phyloP scores from a whole-genome alignment of 805 yeast species.

The Starmerella ratchasimensis region DNA sequence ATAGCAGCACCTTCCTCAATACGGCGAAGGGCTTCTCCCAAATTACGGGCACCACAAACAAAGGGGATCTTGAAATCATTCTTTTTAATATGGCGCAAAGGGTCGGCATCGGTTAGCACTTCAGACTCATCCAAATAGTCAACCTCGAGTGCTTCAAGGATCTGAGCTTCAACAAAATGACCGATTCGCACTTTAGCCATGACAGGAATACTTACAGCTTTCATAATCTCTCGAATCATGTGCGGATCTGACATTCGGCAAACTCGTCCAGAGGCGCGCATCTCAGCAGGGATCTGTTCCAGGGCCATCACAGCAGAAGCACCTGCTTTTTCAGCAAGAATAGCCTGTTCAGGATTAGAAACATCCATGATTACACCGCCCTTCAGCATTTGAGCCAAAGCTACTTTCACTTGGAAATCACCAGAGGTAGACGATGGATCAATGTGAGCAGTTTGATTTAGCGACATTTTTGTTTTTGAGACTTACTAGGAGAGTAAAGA shows the following conservation, averaged over 20 bases:
- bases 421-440: neutral
- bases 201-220: slow-evolving; percentile 39
- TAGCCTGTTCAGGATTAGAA: slow-evolving; percentile 66
- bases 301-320: slow-evolving; percentile 86
- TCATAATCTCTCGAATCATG: slow-evolving; percentile 63
- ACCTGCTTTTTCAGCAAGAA: slow-evolving; percentile 68
- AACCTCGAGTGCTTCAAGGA: slow-evolving; percentile 53
- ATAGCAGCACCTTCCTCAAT: slow-evolving; percentile 74
- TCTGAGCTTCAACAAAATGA: slow-evolving; percentile 69
- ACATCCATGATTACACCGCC: slow-evolving; percentile 43
- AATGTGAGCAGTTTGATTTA: slow-evolving; percentile 1
- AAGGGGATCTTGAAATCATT: slow-evolving; percentile 53
- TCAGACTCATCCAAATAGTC: slow-evolving; percentile 79
- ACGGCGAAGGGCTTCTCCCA: slow-evolving; percentile 72
- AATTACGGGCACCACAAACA: slow-evolving; percentile 71
- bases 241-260: slow-evolving; percentile 79
- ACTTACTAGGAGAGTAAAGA: too few relatives aligned
- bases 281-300: slow-evolving; percentile 75
- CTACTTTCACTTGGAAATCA: slow-evolving; percentile 46
- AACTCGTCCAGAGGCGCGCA: slow-evolving; percentile 67
- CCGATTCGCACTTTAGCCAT: slow-evolving; percentile 84
- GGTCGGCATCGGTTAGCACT: slow-evolving; percentile 73
- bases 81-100: slow-evolving; percentile 49
- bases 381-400: slow-evolving; percentile 75
- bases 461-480: too few relatives aligned